These are phyloP conservation scores for Podaxis sp. DNA, from an alignment of 768 basidiomycete genomes.

Conservation along the genomic window DNA sequence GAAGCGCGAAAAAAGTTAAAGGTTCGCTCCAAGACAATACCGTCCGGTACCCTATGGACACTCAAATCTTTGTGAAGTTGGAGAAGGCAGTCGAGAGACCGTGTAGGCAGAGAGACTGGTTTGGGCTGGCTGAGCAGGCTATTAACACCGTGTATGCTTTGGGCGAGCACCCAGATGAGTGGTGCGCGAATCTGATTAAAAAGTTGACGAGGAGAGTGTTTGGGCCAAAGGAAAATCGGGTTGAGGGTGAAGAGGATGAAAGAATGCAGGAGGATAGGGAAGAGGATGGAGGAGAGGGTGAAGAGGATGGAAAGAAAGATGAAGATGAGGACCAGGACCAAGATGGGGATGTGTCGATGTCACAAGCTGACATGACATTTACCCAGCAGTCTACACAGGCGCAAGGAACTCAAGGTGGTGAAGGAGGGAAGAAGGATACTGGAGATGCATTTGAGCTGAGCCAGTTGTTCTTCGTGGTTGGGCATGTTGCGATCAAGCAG, in stretches of 20 bases:
- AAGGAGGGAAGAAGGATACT: slow-evolving; percentile 43
- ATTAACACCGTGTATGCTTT: slow-evolving; percentile 95
- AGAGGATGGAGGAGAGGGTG: slow-evolving; percentile 21
- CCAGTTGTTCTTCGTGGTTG: slow-evolving; percentile 93
- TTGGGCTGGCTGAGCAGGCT: slow-evolving; percentile 93
- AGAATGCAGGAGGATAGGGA: slow-evolving; percentile 57
- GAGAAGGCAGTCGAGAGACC: slow-evolving; percentile 79
- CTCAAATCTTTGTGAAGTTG: slow-evolving; percentile 79
- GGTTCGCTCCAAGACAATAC: slow-evolving; percentile 89
- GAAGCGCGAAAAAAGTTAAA: slow-evolving; percentile 96
- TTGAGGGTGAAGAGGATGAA: slow-evolving; percentile 38
- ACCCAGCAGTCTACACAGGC: slow-evolving; percentile 23
- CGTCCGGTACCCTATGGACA: slow-evolving; percentile 84
- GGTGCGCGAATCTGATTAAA: slow-evolving; percentile 81
- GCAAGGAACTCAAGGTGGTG: slow-evolving; percentile 23
- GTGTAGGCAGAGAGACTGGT: slow-evolving; percentile 90
- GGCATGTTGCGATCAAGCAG: slow-evolving; percentile 97
- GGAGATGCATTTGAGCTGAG: slow-evolving; percentile 87
- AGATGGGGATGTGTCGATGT: slow-evolving; percentile 11
- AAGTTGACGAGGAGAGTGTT: slow-evolving; percentile 79
- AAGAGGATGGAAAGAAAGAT: not conserved
- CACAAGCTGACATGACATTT: slow-evolving; percentile 20
- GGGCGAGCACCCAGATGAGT: slow-evolving; percentile 86
- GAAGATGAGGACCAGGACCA: not conserved
- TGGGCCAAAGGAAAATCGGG: slow-evolving; percentile 26